Evolutionary conservation across 176 grass and related monocot species (phyloP).

Genomic region (Rhynchospora tenuis): DNA sequence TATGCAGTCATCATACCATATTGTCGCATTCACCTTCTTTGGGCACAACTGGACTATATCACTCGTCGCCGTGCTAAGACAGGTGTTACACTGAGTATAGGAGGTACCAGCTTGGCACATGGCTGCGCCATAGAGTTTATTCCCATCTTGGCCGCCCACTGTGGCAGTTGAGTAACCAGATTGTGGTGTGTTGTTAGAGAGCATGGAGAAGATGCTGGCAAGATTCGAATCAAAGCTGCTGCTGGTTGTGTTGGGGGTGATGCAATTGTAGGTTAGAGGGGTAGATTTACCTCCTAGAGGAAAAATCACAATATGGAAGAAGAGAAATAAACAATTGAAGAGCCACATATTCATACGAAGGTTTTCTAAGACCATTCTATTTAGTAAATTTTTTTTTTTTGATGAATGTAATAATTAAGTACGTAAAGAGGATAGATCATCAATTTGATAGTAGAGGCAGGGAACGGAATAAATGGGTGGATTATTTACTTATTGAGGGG

Average conservation of each 20-base stretch:
- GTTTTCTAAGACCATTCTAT: no score
- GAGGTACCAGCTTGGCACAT: slow-evolving; percentile 17
- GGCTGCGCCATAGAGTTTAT: slow-evolving; percentile 15
- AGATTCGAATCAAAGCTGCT: slow-evolving; percentile 1
- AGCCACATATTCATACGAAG: no score
- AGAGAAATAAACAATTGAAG: no score
- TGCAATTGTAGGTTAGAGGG: no score
- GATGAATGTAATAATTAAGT: no score
- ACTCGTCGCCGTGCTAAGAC: neutral
- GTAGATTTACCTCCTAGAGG: no score
- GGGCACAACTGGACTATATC: neutral
- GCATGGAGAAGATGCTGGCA: neutral
- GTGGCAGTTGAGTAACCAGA: neutral
- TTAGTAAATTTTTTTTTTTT: no score
- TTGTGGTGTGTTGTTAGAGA: neutral
- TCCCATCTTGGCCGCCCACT: neutral
- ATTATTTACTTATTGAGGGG: no score
- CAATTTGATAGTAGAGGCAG: no score
- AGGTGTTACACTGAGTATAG: neutral
- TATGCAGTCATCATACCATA: slow-evolving; percentile 24
- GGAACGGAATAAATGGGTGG: no score
- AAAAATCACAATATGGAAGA: no score
- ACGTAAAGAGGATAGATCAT: no score
- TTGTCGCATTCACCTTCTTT: neutral
- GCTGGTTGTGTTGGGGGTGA: neutral